A percentile compares a stretch with the other conserved stretches of the same genome.
Conservation (phyloP, 495 filamentous ascomycete species). For the Poronia punctata region DNA sequence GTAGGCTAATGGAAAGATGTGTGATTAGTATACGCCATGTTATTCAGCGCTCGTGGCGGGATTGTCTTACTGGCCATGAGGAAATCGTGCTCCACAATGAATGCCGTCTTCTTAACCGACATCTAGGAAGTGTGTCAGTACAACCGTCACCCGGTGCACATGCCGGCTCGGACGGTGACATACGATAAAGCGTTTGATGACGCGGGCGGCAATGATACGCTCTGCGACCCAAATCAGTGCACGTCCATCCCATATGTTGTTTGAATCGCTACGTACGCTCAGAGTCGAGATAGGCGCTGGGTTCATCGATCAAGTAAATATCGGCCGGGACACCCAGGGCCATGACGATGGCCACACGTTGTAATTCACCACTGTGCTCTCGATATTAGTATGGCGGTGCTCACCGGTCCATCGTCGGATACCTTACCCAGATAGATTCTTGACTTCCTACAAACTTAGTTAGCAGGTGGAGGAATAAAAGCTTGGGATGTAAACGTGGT, state of each 20-base stretch:
- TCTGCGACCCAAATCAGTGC: slow-evolving; percentile 37
- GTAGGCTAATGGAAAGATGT: slow-evolving; percentile 51
- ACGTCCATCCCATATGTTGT: too few species aligned
- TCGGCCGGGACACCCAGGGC: slow-evolving; percentile 94
- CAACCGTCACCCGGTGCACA: neutral
- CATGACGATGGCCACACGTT: slow-evolving; percentile 95
- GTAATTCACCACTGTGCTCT: slow-evolving; percentile 76
- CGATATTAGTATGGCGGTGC: neutral
- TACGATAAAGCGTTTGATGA: slow-evolving; percentile 94
- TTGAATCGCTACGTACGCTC: slow-evolving; percentile 50
- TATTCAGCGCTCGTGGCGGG: neutral
- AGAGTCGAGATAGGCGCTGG: slow-evolving; percentile 89
- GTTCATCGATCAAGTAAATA: slow-evolving; percentile 97
- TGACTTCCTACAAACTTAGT: slow-evolving; percentile 58
- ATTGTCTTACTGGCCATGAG: slow-evolving; percentile 68
- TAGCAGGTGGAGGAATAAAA: neutral
- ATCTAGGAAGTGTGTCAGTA: slow-evolving; percentile 37
- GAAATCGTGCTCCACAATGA: slow-evolving; percentile 99
- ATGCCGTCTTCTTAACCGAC: slow-evolving; percentile 99
- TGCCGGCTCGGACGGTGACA: neutral
- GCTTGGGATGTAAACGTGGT: neutral
- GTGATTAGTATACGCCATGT: neutral
- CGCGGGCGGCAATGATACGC: slow-evolving; percentile 91
- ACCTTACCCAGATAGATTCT: slow-evolving; percentile 70
- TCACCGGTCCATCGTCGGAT: neutral